Evolutionary conservation across 345 rosid genomes (phyloP).

Genomic region (Eucalyptus paniculata): DNA sequence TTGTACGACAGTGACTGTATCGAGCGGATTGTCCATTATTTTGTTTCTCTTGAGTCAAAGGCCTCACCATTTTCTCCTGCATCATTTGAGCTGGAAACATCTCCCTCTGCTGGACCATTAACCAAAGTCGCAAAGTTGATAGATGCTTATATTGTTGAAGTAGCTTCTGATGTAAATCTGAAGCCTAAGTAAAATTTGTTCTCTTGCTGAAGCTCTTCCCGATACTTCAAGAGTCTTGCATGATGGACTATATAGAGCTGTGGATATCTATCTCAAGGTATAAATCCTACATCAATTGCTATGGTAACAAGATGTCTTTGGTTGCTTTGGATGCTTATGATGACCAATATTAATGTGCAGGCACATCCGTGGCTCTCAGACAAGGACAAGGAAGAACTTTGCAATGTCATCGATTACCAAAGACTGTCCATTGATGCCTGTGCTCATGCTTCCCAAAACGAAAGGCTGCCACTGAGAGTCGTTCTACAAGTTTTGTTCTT

Average conservation of each 20-base stretch:
- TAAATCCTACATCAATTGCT: neutral
- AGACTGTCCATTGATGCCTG: constrained; percentile 96
- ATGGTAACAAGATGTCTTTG: neutral
- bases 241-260: constrained; percentile 82
- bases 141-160: constrained; percentile 85
- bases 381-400: constrained; percentile 78
- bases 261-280: constrained; percentile 95
- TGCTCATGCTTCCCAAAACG: constrained; percentile 95
- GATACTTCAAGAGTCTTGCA: constrained; percentile 73
- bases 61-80: constrained; percentile 62
- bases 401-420: constrained; percentile 76
- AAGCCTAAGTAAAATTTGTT: constrained; percentile 66
- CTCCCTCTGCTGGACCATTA: constrained; percentile 49
- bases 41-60: constrained; percentile 33
- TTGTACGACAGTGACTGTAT: constrained; percentile 67
- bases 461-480: constrained; percentile 80
- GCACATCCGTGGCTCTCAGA: constrained; percentile 96
- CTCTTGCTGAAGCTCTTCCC: constrained; percentile 79
- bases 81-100: constrained; percentile 40
- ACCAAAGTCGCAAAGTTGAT: constrained; percentile 63
- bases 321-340: neutral
- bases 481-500: constrained; percentile 90
- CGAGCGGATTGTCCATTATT: constrained; percentile 53
- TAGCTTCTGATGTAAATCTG: constrained; percentile 89
- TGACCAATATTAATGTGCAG: constrained; percentile 27